Evolutionary conservation across 805 yeast genomes (phyloP), one percentile per base, ranked within the genome.

Genomic region (Candida chauliodis): DNA sequence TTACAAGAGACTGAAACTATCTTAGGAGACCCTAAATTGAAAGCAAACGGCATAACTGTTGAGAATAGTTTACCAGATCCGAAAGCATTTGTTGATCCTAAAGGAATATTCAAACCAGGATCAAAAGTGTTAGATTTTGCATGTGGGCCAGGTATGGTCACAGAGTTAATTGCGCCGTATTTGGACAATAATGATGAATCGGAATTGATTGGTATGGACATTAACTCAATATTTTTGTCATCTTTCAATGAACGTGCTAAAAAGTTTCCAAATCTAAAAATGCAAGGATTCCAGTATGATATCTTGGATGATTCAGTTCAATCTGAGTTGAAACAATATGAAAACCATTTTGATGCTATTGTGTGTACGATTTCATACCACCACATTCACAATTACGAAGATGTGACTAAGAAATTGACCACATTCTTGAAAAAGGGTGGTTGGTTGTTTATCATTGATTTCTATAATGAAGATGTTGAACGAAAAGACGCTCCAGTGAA

Each of bases 111-210:
- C 42, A 47, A 42, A 34, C 55, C 54, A 2, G 55, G 53, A 5
- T 43, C 46, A 35, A 54, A 40, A 24, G 27, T 63, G 5, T 36
- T 69, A 32, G 74, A 69, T 44, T 69, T 69, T 48, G 73, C 72
- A 0, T 68, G 73, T 41, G 75, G 75, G 3, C 58, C 71, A 1
- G 75, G 73, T 0, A 39, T 63, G 7, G 52, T 66, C 13, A 56
- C 65, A 2, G 46, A 51, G 36, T 51, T 50, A n/a, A 34, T 67
- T 17, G 54, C 53, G 5, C 66, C 65, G 3, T 58, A 58, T 39
- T 39, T 66, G 14, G 21, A 19, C 8, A 39, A 36, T 3, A 36
- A 45, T 3, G 22, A 33, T 10, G 38, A 57, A 4, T 47, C 50
- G 3, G 55, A 56, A 24, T 40, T 59, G 7, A 45, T 54, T 2